Evolutionary conservation across 306 rosid species (phyloP), one percentile per base, ranked within the genome.

Genomic region (Adenanthera pavonina): DNA sequence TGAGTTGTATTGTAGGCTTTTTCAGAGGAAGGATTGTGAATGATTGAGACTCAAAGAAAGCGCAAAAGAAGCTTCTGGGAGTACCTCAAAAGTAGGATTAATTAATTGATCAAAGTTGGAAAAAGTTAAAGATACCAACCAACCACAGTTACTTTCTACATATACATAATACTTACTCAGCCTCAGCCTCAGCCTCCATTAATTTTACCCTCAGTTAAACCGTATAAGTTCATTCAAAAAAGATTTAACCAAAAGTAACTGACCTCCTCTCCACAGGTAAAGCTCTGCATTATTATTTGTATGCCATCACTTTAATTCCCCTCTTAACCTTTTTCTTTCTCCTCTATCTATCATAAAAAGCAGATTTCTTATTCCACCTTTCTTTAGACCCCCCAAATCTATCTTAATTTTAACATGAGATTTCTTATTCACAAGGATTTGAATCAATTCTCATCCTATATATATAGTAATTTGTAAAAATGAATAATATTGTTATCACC

Each of bases 21-120:
- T 68, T 17, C 48, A 25, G 53, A 41, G 12, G 11, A 19, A 8
- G 73, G 35, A n/a, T 10, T 10, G 73, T n/a, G 30, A 68, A 41
- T 41, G 73, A 68, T 43, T 41, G 73, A 19, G 56, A 1, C 19
- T 14, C 49, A 13, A n/a, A 14, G 33, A 64, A 17, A 17, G 51
- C n/a, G 52, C 41, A 81, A 75, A 25, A 75, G 80, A 81, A 75
- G 76, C 36, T 75, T 75, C 76, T 72, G n/a, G 35, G 52, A 8
- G 76, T 33, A 53, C 52, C 80, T 81, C 30, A 75, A 81, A 81
- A 75, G 72, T 20, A 46, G 72, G 53, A 51, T 46, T 2, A n/a
- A 46, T 46, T 17, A 48, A 75, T 46, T 2, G 33, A 46, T 46
- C 25, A 48, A 75, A 75, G 52, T 44, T 75, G 17, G 36, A 25